Base-by-base conservation (phyloP, 495 filamentous ascomycete species). In the Penicilliopsis zonata region DNA sequence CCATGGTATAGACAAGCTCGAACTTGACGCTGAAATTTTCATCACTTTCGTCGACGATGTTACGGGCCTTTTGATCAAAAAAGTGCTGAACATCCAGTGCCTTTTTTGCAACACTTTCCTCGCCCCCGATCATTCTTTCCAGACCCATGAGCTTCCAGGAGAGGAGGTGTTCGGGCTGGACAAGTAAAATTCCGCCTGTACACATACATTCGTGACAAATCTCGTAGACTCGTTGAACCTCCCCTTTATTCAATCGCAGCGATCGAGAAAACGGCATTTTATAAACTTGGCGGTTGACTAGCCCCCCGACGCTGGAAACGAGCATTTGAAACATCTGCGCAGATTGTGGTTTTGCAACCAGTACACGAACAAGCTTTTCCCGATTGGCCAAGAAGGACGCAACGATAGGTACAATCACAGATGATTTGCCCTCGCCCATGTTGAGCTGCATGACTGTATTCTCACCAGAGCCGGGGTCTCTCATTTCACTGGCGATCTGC, bases 351-450 rank as follows among this genome's bases (percentile, higher is more conserved):
- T 79, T 81, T 6, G 63, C 57, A 3, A 83, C 76, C 3, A 85
- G 46, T 0, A 83, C 65, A 2, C 76, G 53, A 0, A 70, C 62
- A 0, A 85, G 49, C n/a, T 52, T 52, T 0, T 32, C 35, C 0
- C 59, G 58, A 37, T 83, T 49, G 1, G 76, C 74, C 12, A 80
- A 49, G 2, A 50, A 45, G 0, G 65, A 55, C 1, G 72, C 64
- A 1, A 77, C 65, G 13, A 78, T 70, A 0, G 80, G 80, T 0
- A 81, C 63, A 31, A 86, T 78, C 1, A 85, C 74, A 0, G 74
- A 75, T 0, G 77, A 75, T 39, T 86, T 86, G 0, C 80, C 80
- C 48, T 80, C 70, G 1, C 80, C 80, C 78, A 85, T 85, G 39
- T 82, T 83, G 17, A 86, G 50, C 43, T 86, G 79, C 49, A 83